phyloP scores from a whole-genome alignment of 2,329 filamentous ascomycete genomes.

The Chaetomiaceae sp. region DNA sequence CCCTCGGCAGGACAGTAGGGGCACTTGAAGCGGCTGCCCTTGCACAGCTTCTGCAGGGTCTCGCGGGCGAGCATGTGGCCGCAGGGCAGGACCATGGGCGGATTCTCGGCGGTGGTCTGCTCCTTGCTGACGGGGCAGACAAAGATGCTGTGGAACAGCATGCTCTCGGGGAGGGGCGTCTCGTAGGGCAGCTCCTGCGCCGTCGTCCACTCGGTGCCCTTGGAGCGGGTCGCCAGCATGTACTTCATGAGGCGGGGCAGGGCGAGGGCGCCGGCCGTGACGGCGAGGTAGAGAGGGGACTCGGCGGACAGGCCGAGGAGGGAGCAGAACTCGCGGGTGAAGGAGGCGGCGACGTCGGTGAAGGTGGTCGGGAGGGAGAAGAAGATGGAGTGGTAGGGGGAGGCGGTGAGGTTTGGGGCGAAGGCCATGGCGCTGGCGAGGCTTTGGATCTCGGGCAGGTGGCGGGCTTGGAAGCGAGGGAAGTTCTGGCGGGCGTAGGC shows the following conservation, averaged over 20 bases:
- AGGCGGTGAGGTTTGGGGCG: slow-evolving; percentile 64
- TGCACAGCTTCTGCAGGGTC: slow-evolving; percentile 72
- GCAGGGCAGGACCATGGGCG: slow-evolving; percentile 94
- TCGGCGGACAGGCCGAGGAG: slow-evolving; percentile 84
- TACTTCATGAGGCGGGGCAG: slow-evolving; percentile 86
- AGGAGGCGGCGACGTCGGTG: slow-evolving; percentile 77
- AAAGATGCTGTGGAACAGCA: slow-evolving; percentile 91
- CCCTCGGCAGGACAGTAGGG: slow-evolving; percentile 92
- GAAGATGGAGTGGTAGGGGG: slow-evolving; percentile 77
- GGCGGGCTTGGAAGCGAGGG: slow-evolving; percentile 65
- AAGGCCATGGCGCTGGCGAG: slow-evolving; percentile 79
- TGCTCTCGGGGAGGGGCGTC: slow-evolving; percentile 53
- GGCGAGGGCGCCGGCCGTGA: slow-evolving; percentile 87
- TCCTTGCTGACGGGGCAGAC: slow-evolving; percentile 97
- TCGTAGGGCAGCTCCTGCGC: slow-evolving; percentile 83
- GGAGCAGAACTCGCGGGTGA: slow-evolving; percentile 92
- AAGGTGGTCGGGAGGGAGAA: slow-evolving; percentile 54
- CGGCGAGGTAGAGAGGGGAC: slow-evolving; percentile 87
- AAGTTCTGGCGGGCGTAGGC: slow-evolving; percentile 74
- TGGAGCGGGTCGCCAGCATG: slow-evolving; percentile 78
- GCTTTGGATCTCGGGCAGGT: slow-evolving; percentile 73
- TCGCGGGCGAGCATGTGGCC: slow-evolving; percentile 91
- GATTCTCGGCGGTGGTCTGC: slow-evolving; percentile 87
- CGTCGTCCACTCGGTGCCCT: slow-evolving; percentile 92
- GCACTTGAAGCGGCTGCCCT: slow-evolving; percentile 82